These are phyloP conservation scores for Sphaerulina musiva DNA, from an alignment of 2,329 filamentous ascomycete species.

Conservation along the genomic window DNA sequence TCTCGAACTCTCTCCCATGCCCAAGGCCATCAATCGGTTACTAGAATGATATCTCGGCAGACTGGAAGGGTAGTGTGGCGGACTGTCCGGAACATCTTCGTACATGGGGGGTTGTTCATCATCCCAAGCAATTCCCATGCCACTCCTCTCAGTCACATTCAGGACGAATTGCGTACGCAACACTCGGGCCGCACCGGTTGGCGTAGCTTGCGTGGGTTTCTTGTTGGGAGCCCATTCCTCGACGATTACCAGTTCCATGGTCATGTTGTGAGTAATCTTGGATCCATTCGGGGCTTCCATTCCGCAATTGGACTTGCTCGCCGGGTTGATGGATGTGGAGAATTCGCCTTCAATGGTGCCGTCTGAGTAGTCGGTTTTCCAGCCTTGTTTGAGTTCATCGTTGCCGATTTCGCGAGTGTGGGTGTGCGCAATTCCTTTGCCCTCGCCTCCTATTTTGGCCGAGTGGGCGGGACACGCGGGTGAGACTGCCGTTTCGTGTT, in stretches of 20 bases:
- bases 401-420: constrained; percentile 72
- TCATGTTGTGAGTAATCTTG: constrained; percentile 73
- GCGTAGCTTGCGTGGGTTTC: constrained; percentile 67
- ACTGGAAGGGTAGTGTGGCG: constrained; percentile 52
- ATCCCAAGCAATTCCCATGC: constrained; percentile 91
- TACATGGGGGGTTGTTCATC: constrained; percentile 93
- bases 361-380: constrained; percentile 72
- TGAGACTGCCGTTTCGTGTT: constrained; percentile 71
- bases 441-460: constrained; percentile 56
- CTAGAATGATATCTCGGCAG: not conserved
- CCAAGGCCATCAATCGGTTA: not conserved
- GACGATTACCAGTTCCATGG: constrained; percentile 88
- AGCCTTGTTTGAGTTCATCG: constrained; percentile 76
- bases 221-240: constrained; percentile 74
- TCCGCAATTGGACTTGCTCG: constrained; percentile 67
- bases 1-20: not conserved
- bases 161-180: constrained; percentile 87
- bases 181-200: constrained; percentile 84
- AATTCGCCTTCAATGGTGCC: constrained; percentile 76
- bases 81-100: constrained; percentile 82
- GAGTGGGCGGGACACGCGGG: constrained; percentile 73
- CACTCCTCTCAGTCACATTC: constrained; percentile 72
- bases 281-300: constrained; percentile 67
- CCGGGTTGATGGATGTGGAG: constrained; percentile 55
- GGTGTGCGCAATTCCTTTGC: constrained; percentile 66